These are phyloP conservation scores for Umbelopsis sp. DNA, from an alignment of 192 early-diverging fungal genomes.

Conservation along the genomic window DNA sequence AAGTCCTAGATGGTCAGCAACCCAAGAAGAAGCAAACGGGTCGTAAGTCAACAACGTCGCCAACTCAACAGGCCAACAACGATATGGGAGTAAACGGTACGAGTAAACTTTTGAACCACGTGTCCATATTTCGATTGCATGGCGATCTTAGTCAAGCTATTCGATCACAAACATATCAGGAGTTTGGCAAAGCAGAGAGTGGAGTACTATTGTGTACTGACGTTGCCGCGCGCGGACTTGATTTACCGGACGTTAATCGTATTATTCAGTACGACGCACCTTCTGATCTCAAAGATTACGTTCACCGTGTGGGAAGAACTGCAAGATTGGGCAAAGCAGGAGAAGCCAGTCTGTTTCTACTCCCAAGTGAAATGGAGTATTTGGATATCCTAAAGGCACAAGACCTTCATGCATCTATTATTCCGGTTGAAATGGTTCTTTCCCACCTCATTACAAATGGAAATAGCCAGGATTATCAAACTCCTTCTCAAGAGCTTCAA, in stretches of 20 bases:
- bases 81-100: constrained; percentile 17
- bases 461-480: constrained; percentile 50
- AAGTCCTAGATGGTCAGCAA: constrained; percentile 15
- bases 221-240: constrained; percentile 96
- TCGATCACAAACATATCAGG: constrained; percentile 74
- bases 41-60: not conserved
- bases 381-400: constrained; percentile 65
- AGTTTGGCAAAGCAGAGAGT: constrained; percentile 64
- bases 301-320: constrained; percentile 96
- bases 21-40: not conserved
- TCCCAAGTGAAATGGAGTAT: constrained; percentile 88
- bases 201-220: constrained; percentile 94
- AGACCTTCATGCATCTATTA: constrained; percentile 52
- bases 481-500: constrained; percentile 52
- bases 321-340: constrained; percentile 92
- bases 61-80: not conserved
- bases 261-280: constrained; percentile 98
- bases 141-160: constrained; percentile 83
- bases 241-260: constrained; percentile 88
- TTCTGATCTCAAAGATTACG: constrained; percentile 90
- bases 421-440: constrained; percentile 63
- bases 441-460: constrained; percentile 58
- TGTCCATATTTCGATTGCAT: constrained; percentile 82
- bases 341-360: constrained; percentile 80
- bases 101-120: constrained; percentile 68